A percentile compares a stretch with the other conserved stretches of the same genome.
Evolutionary conservation across 2,329 filamentous ascomycete species (phyloP).

Genomic region (Clonostachys solani): DNA sequence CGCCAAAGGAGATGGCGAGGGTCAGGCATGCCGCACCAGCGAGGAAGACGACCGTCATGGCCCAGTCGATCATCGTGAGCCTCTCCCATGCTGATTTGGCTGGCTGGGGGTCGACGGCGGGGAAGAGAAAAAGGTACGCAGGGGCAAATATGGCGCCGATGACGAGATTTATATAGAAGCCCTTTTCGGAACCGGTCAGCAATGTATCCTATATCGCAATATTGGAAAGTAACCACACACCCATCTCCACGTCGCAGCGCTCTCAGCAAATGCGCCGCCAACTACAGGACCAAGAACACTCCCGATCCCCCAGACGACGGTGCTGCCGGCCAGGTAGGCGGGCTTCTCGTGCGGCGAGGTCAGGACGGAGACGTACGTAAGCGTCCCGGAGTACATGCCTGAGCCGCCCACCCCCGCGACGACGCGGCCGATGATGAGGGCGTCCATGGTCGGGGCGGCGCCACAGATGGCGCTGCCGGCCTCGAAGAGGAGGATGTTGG

Average conservation of each 20-base stretch:
- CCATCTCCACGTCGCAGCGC: not conserved
- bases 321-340: conserved; percentile 12
- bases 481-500: conserved; percentile 15
- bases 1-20: conserved; percentile 43
- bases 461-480: conserved; percentile 30
- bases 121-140: conserved; percentile 15
- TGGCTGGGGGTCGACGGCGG: conserved; percentile 5
- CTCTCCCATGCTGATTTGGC: conserved; percentile 12
- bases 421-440: conserved; percentile 38
- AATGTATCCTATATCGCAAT: conserved; percentile 5
- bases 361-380: conserved; percentile 15
- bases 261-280: not conserved
- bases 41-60: conserved; percentile 32
- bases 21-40: conserved; percentile 30
- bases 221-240: conserved; percentile 31
- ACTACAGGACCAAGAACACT: conserved; percentile 34
- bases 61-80: conserved; percentile 29
- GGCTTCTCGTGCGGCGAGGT: conserved; percentile 15
- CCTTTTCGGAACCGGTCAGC: conserved; percentile 3
- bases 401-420: conserved; percentile 33
- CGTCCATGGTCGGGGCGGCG: conserved; percentile 34
- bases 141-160: conserved; percentile 26
- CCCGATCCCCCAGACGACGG: conserved; percentile 28
- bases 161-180: conserved; percentile 49
- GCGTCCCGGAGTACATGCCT: conserved; percentile 27